Conservation (phyloP, 768 basidiomycete genomes). For the Boletus huronensis region DNA sequence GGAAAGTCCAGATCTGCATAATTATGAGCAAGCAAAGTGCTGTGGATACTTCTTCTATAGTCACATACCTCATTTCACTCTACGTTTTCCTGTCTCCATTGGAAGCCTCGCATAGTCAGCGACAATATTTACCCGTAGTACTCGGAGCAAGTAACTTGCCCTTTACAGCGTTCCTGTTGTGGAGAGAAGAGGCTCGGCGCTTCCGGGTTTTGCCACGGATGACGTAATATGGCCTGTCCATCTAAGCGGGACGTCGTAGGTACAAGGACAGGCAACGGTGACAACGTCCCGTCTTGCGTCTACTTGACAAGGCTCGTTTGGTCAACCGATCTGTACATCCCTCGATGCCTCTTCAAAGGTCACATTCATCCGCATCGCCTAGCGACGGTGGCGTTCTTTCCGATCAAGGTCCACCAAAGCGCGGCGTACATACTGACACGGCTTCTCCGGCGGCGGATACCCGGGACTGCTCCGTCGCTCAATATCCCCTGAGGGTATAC, state of each 20-base stretch:
- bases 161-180: too few species aligned
- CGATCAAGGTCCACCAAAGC: conserved; percentile 12
- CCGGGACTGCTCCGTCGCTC: conserved; percentile 3
- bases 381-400: neutral
- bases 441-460: conserved; percentile 7
- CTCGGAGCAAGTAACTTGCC: neutral
- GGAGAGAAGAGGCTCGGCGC: too few species aligned
- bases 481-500: conserved; percentile 19
- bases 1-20: too few species aligned
- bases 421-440: neutral
- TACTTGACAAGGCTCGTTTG: neutral
- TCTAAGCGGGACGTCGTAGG: too few species aligned
- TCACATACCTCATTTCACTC: too few species aligned
- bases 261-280: too few species aligned
- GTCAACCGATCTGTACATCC: neutral
- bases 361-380: conserved; percentile 1
- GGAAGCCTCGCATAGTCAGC: too few species aligned
- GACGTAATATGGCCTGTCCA: too few species aligned
- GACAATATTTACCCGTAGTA: neutral
- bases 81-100: too few species aligned
- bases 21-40: too few species aligned
- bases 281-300: neutral
- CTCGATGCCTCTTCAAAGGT: conserved; percentile 15
- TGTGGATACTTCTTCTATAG: too few species aligned
- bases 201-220: too few species aligned